Evolutionary conservation across 768 basidiomycete species (phyloP).

Genomic region (Russula lepida): DNA sequence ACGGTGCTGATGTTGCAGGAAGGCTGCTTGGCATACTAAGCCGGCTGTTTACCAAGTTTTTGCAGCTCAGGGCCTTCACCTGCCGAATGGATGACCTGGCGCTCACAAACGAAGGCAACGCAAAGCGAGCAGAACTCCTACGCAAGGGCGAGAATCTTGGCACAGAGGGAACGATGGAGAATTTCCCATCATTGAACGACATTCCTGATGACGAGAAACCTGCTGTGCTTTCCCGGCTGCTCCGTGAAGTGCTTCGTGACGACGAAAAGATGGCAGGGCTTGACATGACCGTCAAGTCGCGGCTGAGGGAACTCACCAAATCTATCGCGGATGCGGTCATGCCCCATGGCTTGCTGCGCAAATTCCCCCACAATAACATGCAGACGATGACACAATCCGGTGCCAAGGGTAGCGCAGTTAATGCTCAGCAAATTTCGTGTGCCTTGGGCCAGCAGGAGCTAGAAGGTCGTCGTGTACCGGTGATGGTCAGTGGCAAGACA

Average conservation of each 20-base stretch:
- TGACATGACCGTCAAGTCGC: slow-evolving; percentile 85
- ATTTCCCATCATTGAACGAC: slow-evolving; percentile 66
- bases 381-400: slow-evolving; percentile 98
- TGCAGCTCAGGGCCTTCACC: slow-evolving; percentile 95
- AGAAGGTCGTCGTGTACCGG: slow-evolving; percentile 96
- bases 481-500: slow-evolving; percentile 99
- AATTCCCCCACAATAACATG: slow-evolving; percentile 99
- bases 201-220: slow-evolving; percentile 47
- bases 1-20: slow-evolving; percentile 83
- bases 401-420: slow-evolving; percentile 96
- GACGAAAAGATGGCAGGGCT: slow-evolving; percentile 97
- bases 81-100: slow-evolving; percentile 98
- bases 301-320: slow-evolving; percentile 77
- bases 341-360: slow-evolving; percentile 78
- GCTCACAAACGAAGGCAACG: slow-evolving; percentile 76
- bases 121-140: slow-evolving; percentile 57
- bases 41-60: slow-evolving; percentile 91
- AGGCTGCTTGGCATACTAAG: slow-evolving; percentile 88
- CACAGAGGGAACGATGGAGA: slow-evolving; percentile 81
- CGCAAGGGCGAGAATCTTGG: slow-evolving; percentile 63
- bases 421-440: slow-evolving; percentile 97
- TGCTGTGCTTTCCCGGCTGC: slow-evolving; percentile 49
- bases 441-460: slow-evolving; percentile 95
- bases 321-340: slow-evolving; percentile 84
- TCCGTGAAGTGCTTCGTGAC: slow-evolving; percentile 90